Evolutionary conservation across 352 stramenopile species (phyloP), one percentile per base, ranked within the genome.

Genomic region (Pythium rishiriense): DNA sequence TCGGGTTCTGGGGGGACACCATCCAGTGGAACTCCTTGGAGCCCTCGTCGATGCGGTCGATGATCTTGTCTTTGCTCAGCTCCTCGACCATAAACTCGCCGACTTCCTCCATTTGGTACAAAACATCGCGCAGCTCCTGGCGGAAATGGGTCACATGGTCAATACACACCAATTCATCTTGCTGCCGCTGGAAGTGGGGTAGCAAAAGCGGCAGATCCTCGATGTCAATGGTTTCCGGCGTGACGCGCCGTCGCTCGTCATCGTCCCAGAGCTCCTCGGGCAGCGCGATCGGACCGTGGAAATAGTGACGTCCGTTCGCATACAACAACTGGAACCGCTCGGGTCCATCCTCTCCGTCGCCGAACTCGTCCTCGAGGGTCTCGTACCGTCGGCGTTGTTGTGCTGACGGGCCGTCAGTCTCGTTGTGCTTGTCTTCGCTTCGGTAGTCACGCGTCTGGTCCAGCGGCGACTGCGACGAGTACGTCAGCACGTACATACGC

Each of bases 31-130:
- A 69, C 56, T 85, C 77, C 19, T 47, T 62, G 0, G 78, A 37
- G 15, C 66, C 79, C 29, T 76, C 64, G 15, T 83, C 73, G 17
- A 90, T 78, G 37, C 77, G 76, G n/a, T 64, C 54, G 4, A 75
- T 70, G 9, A 78, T 73, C 45, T 81, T 86, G 21, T 78, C 72
- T 50, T 88, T 90, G 21, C 73, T 74, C n/a, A 90, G 55, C 47
- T 90, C 79, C 45, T 90, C 79, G 7, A 88, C 77, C 58, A 88
- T 68, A 52, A 90, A 90, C 68, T 78, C 75, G 7, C 77, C 81
- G 1, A 88, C 81, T 54, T 90, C 77, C 28, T 85, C 64, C 77
- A 90, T 87, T 54, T 88, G 79, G 25, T 87, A 88, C 24, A 87
- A 45, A 11, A 83, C 73, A 37, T 88, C 77, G 19, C 79, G 77